Evolutionary conservation across 345 rosid genomes (phyloP).

Genomic region (Clarkia xantiana): DNA sequence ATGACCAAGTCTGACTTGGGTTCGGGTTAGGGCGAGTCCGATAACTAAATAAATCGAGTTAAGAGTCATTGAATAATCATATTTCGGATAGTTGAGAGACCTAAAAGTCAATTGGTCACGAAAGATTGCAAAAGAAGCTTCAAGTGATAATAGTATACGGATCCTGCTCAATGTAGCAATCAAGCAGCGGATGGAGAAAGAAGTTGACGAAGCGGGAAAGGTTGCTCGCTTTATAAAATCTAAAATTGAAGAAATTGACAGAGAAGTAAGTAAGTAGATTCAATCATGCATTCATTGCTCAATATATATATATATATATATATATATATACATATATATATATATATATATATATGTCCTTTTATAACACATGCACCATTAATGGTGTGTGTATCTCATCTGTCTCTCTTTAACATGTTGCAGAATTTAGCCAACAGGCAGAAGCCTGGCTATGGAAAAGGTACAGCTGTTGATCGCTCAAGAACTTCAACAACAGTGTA

Average conservation of each 20-base stretch:
- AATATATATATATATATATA: constrained; percentile 1
- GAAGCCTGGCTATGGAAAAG: constrained; percentile 90
- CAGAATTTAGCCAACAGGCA: constrained; percentile 79
- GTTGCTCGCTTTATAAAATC: constrained; percentile 57
- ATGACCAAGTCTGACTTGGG: too few species aligned
- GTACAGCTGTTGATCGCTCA: constrained; percentile 84
- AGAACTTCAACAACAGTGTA: constrained; percentile 80
- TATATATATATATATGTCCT: too few species aligned
- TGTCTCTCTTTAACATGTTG: constrained; percentile 4
- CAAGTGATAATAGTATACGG: too few species aligned
- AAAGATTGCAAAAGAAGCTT: too few species aligned
- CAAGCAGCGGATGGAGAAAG: constrained; percentile 87
- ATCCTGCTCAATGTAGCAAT: too few species aligned
- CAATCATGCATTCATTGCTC: background rate
- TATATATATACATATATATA: constrained; percentile 5
- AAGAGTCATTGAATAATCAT: too few species aligned
- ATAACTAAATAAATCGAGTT: too few species aligned
- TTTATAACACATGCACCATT: too few species aligned
- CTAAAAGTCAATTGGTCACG: too few species aligned
- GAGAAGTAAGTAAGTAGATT: constrained; percentile 59
- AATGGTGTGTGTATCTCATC: too few species aligned
- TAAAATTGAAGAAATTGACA: constrained; percentile 80
- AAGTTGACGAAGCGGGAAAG: constrained; percentile 87
- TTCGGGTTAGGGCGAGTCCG: too few species aligned
- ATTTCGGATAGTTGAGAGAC: too few species aligned